Base-by-base conservation (phyloP, 371 early-diverging fungal genomes). In the Rhizopus sp. region DNA sequence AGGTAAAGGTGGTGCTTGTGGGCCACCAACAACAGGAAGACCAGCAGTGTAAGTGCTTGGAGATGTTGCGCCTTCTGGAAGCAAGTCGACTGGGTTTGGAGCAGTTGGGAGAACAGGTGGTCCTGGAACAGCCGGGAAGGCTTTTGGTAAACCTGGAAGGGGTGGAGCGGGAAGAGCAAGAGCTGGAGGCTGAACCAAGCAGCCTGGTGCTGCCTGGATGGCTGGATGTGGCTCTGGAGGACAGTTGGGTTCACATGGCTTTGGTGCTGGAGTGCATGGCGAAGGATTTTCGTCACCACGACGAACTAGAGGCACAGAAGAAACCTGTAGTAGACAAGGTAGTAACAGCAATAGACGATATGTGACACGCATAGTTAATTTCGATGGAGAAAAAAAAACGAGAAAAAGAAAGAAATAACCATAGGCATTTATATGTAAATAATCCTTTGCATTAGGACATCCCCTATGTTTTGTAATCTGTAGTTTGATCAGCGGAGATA, bases 61-160 rank as follows among this genome's bases (percentile, higher is more conserved):
- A 15, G 0, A 1, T 23, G 23, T 23, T 23, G 23, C 23, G 23
- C 23, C 23, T 23, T 23, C 23, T 23, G 23, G 23, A 23, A 23
- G 23, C 1, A 23, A 5, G 38, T 13, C 13, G 6, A 0, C 38
- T 37, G 7, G 17, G 7, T 15, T 17, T 39, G 56, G 56, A 9
- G 49, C 39, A 17, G 53, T 9, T 29, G 55, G 37, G 10, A 39
- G 15, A 42, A 33, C 8, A 46, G 46, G 55, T 23, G 10, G 7
- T n/a, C 16, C 3, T 44, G 16, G 45, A 4, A 8, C 44, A 44
- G 9, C 15, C 7, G 17, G 13, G 4, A 7, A 23, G 23, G 23
- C 53, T 23, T n/a, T 37, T 31, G 41, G 31, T 32, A 50, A 2
- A 17, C 15, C 7, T 13, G 52, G 52, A 40, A 16, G 40, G 5